Base-by-base conservation (phyloP, 495 filamentous ascomycete species). In the Hypoxylon fragiforme region DNA sequence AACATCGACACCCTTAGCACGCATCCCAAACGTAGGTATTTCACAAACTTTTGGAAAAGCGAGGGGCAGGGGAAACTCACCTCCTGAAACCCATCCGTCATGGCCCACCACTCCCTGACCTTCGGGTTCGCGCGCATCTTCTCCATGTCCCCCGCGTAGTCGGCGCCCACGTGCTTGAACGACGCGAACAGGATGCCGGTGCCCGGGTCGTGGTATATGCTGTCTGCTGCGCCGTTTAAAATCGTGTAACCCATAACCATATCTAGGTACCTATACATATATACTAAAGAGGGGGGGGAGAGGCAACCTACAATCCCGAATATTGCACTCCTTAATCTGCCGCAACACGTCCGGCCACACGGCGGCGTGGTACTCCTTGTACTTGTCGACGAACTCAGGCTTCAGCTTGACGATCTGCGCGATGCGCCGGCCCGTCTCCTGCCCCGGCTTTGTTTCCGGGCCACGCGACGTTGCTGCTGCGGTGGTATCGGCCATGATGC, bases 311-410 rank as follows among this genome's bases (percentile, higher is more conserved):
- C 85, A 90, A 60, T 90, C 88, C 31, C 71, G 68, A 49, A 92
- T 91, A 59, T 85, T 85, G 66, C 81, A 87, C 35, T 84, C 81
- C 60, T 81, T 80, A 62, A 92, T 89, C 68, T 87, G 83, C 66
- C 81, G 74, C 44, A 88, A 67, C 2, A 91, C 85, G 56, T 87
- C 85, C 1, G 86, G 87, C 87, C 87, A 91, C 0, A 88, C 86
- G 8, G 77, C 76, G 2, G 81, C 81, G 54, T 90, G 88, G 47
- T 81, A 82, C 68, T 86, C 76, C 62, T 89, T 91, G 70, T 91
- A 91, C 39, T 80, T 77, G 14, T 76, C 76, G 11, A 84, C 66
- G 37, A 69, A 81, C 35, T 83, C 81, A 19, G 83, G 79, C 67
- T 87, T 87, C 30, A 92, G 77, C 61, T 84, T 84, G 51, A 91